Conservation (phyloP, 495 filamentous ascomycete genomes). For the Xylaria palmicola region DNA sequence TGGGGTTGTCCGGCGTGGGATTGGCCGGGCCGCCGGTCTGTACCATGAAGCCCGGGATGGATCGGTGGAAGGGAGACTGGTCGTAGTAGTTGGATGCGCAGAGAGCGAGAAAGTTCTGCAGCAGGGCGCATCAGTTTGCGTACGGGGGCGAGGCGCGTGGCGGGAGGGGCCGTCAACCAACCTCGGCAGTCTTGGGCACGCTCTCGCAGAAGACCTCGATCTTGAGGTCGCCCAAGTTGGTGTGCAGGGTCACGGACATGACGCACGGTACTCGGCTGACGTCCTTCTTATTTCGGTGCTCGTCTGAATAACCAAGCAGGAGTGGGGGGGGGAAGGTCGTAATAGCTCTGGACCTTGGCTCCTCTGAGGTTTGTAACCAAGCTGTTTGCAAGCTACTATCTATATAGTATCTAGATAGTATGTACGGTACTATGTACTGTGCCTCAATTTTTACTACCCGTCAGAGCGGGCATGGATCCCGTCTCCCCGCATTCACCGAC, state of each 20-base stretch:
- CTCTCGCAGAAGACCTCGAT: conserved; percentile 95
- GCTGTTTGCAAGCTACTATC: too few relatives aligned
- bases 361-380: too few relatives aligned
- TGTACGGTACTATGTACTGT: too few relatives aligned
- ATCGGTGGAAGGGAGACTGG: conserved; percentile 84
- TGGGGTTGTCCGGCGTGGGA: conserved; percentile 60
- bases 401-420: too few relatives aligned
- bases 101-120: conserved; percentile 91
- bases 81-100: conserved; percentile 88
- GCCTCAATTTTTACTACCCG: too few relatives aligned
- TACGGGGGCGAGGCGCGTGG: background rate
- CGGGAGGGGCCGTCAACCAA: conserved; percentile 26
- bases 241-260: conserved; percentile 79
- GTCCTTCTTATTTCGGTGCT: background rate
- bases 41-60: conserved; percentile 87
- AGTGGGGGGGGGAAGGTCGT: too few relatives aligned
- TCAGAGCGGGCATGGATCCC: too few relatives aligned
- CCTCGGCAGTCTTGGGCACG: conserved; percentile 85
- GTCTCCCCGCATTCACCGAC: too few relatives aligned
- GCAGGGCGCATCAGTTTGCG: background rate
- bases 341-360: background rate
- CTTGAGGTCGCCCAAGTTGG: conserved; percentile 86
- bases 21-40: conserved; percentile 80
- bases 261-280: conserved; percentile 8
- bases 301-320: too few relatives aligned